These are phyloP conservation scores for Phytophthora europaea DNA, from an alignment of 352 stramenopile species.

Conservation along the genomic window DNA sequence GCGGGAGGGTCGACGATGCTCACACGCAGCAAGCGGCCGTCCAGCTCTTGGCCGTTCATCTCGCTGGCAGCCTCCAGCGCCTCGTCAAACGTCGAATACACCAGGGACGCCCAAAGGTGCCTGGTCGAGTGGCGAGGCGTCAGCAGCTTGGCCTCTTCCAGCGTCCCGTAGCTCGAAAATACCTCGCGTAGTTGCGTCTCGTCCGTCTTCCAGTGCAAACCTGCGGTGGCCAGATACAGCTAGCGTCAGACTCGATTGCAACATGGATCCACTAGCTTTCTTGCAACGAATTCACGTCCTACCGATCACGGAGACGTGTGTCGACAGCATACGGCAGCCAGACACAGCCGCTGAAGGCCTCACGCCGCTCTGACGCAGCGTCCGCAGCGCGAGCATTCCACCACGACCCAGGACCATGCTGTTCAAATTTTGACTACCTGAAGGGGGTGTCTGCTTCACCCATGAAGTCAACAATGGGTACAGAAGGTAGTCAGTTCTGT, in stretches of 20 bases:
- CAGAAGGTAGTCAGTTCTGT: slow-evolving; percentile 12
- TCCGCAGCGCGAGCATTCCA: slow-evolving; percentile 25
- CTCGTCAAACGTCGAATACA: slow-evolving; percentile 78
- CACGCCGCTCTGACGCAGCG: slow-evolving; percentile 20
- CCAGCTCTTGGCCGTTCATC: slow-evolving; percentile 88
- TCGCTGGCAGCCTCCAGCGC: slow-evolving; percentile 73
- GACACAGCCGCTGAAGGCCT: not conserved
- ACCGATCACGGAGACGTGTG: slow-evolving; percentile 72
- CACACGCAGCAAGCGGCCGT: slow-evolving; percentile 79
- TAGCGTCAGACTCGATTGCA: slow-evolving; percentile 22
- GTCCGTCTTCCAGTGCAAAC: slow-evolving; percentile 88
- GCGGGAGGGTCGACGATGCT: slow-evolving; percentile 72
- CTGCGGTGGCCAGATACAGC: slow-evolving; percentile 28
- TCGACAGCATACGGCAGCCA: slow-evolving; percentile 42
- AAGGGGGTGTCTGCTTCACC: not conserved
- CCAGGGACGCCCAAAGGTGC: slow-evolving; percentile 72
- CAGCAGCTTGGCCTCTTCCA: slow-evolving; percentile 70
- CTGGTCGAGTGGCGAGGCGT: slow-evolving; percentile 65
- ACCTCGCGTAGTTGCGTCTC: slow-evolving; percentile 70
- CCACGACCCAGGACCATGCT: slow-evolving; percentile 18
- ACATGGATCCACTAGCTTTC: slow-evolving; percentile 5
- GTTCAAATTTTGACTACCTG: slow-evolving; percentile 9
- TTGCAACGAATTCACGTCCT: slow-evolving; percentile 4
- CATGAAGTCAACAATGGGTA: not conserved
- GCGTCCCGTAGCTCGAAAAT: slow-evolving; percentile 61